Evolutionary conservation across 768 basidiomycete genomes (phyloP).

Genomic region (Mycena belliarum): DNA sequence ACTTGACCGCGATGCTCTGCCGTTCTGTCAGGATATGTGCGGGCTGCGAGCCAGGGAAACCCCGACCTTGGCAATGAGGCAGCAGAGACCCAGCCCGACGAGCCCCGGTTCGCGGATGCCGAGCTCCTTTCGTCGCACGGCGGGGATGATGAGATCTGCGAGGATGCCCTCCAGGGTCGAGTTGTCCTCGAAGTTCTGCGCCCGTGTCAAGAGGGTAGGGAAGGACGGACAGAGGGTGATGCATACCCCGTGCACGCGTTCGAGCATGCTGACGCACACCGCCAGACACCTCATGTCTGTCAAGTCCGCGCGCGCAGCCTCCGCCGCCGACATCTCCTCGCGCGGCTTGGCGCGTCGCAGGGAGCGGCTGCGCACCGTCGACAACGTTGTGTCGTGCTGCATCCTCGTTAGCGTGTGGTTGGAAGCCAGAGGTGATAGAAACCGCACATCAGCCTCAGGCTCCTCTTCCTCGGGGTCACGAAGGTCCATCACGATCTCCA

Average conservation of each 20-base stretch:
- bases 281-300: slow-evolving; percentile 82
- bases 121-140: slow-evolving; percentile 86
- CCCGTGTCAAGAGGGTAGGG: slow-evolving; percentile 22
- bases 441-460: slow-evolving; percentile 23
- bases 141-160: slow-evolving; percentile 85
- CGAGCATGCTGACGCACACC: slow-evolving; percentile 84
- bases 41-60: not conserved
- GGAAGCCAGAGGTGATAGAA: not conserved
- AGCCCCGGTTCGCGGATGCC: slow-evolving; percentile 80
- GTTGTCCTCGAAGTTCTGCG: slow-evolving; percentile 71
- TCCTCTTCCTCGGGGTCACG: slow-evolving; percentile 48
- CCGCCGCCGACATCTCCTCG: slow-evolving; percentile 61
- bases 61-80: slow-evolving; percentile 74
- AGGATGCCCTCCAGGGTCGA: slow-evolving; percentile 82
- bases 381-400: slow-evolving; percentile 29
- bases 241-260: slow-evolving; percentile 82
- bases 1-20: slow-evolving; percentile 61
- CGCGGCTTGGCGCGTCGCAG: slow-evolving; percentile 49
- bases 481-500: slow-evolving; percentile 82
- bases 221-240: too few relatives aligned
- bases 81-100: slow-evolving; percentile 79
- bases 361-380: slow-evolving; percentile 22
- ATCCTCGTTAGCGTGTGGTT: slow-evolving; percentile 4
- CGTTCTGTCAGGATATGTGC: not conserved
- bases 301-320: slow-evolving; percentile 62